Base-by-base conservation (phyloP, 768 basidiomycete species). In the Mycena amicta region DNA sequence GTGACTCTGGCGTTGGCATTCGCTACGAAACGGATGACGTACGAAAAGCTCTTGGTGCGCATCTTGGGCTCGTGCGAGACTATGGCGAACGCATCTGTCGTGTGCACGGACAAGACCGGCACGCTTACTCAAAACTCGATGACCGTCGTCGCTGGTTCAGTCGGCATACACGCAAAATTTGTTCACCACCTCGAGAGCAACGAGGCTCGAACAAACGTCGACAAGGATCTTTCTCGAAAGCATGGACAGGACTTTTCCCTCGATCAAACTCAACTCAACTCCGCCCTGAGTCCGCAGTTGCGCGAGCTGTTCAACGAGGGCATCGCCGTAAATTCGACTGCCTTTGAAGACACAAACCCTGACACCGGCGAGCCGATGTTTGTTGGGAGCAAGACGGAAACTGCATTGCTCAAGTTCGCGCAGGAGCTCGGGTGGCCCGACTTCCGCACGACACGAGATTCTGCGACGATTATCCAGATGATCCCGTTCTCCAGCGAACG, bases 21-120 rank as follows among this genome's bases (percentile, higher is more conserved):
- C 68, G 97, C 96, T 0, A 99, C 97, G 47, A 95, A 92, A 67
- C 89, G 96, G n/a, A 98, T 98, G 97, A 92, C 95, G 8, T 83
- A 88, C 68, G 91, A 95, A 73, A 97, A 97, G 53, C 80, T 98
- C 0, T 85, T 99, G 41, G 97, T 98, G 28, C 94, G 96, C 54
- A 92, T 98, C 4, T 85, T 99, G 30, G 92, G 92, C 5, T 95
- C 95, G 13, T 98, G 96, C 73, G 97, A 99, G 76, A 98, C 94
- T 0, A 98, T 98, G 96, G 96, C 92, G 22, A 98, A 98, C 66
- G 92, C 96, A 4, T 95, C 91, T 22, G 95, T 98, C 57, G 85
- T 98, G 3, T 95, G 93, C 74, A 95, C 94, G 15, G 94, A 95
- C 80, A 95, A 96, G 77, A 96, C 95, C 2, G 96, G 96, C 33